phyloP scores from a whole-genome alignment of 768 basidiomycete species.

The Podaxis pistillaris region DNA sequence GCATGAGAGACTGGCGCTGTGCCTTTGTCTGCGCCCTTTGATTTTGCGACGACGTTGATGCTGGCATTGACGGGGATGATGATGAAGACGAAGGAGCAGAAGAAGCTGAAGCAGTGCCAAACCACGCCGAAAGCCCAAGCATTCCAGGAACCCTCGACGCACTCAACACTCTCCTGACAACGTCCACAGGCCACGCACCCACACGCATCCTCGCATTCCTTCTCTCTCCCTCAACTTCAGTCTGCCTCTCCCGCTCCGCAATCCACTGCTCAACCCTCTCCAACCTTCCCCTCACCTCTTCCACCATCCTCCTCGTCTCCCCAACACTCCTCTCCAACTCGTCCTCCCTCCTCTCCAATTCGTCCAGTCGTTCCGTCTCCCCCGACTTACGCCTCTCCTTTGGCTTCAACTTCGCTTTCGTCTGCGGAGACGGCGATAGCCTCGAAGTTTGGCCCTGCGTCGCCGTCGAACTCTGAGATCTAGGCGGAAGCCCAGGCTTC shows the following conservation, averaged over 20 bases:
- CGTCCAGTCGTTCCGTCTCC: not conserved
- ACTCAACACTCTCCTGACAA: not conserved
- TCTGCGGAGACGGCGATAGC: not conserved
- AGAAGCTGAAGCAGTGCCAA: not conserved
- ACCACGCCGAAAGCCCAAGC: constrained; percentile 7
- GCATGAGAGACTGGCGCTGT: not conserved
- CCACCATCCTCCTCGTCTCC: not conserved
- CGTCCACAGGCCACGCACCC: not conserved
- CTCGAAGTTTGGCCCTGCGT: not conserved
- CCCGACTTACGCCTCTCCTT: not conserved
- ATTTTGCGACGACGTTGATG: not conserved
- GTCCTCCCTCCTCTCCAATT: not conserved
- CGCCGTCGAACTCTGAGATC: not conserved
- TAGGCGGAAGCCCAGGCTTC: not conserved
- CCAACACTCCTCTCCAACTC: not conserved
- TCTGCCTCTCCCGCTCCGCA: not conserved
- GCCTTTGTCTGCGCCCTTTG: not conserved
- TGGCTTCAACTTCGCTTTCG: not conserved
- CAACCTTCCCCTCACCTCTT: not conserved
- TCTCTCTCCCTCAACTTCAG: not conserved
- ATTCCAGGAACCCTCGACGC: constrained; percentile 4
- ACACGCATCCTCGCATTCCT: not conserved
- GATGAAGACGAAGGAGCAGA: not conserved
- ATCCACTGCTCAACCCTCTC: constrained; percentile 1
- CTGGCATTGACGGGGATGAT: not conserved